Base-by-base conservation (phyloP, 2,329 filamentous ascomycete species). In the Plenodomus tracheiphilus region DNA sequence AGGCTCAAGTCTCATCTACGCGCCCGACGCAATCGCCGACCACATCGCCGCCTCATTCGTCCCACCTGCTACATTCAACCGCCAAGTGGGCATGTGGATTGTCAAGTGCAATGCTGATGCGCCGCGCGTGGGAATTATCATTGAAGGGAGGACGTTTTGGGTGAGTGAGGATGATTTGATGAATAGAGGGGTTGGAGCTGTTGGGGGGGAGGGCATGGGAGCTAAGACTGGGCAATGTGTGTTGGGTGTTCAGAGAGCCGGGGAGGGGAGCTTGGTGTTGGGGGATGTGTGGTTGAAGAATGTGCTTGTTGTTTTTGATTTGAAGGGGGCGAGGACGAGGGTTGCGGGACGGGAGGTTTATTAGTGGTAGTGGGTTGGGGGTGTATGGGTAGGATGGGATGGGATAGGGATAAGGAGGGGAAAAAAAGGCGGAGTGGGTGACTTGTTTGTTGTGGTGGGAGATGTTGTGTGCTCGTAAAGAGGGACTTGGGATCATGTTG, bases 201-300 rank as follows among this genome's bases (percentile, higher is more conserved):
- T 58, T 1, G 51, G 54, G 0, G 56, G 58, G 0, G 2, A 41
- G 1, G 41, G 36, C 4, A 35, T 48, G 1, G 51, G 49, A 2
- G 46, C 36, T 0, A 30, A 32, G 5, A 1, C 21, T 16, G 46
- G 53, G 4, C 21, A 44, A 41, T 66, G 54, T 52, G 55, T 49
- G 28, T 18, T 62, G 20, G 59, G 56, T 10, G 46, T 63, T 9
- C 58, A 62, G 54, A 51, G 56, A 40, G 41, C 41, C 20, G 53
- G 45, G 7, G 46, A 43, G 2, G 61, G 61, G 1, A 52, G 53
- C 34, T 37, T 43, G 13, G 56, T 66, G 43, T 47, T 79, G 47
- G 77, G 77, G 67, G 74, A 75, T 50, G 57, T 69, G 5, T 79
- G 76, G 50, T 58, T 77, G 56, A 78, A 75, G 62, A 77, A 75